Evolutionary conservation across 345 rosid genomes (phyloP), one percentile per base, ranked within the genome.

Genomic region (Nasturtium officinale): DNA sequence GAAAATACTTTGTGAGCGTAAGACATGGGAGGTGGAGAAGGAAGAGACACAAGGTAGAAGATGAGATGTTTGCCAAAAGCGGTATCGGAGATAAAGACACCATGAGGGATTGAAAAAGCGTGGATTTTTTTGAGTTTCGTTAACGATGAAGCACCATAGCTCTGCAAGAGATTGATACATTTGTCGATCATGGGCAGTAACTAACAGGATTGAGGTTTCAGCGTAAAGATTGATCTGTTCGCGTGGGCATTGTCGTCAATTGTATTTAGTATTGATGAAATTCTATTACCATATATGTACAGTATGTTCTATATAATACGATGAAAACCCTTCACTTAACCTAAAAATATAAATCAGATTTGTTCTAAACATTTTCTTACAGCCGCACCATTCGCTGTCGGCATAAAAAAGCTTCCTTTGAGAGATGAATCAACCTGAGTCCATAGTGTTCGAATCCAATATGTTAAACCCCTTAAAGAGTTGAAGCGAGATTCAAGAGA

Each of bases 101-200:
- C 97, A 47, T 72, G 83, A 51, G 89, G 85, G 77, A 90, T 78
- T 20, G 88, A 87, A 80, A 90, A 83, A 46, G 86, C 92, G 32
- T 90, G 96, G 67, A 89, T 76, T 80, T 89, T 86, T 64, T 75
- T 86, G 73, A 90, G 78, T 76, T 78, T 83, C 68, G 48, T 62
- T 9, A 68, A 20, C 40, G 96, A 90, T 33, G 90, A 67, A 30
- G 73, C 83, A 52, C 81, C 75, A 16, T 53, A 26, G 0, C 32
- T 75, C 30, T 87, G 88, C 66, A 90, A 20, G 35, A 87, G 89
- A 6, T 66, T 26, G 60, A 85, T 76, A 84, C 92, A 92, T 78
- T 68, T 86, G 15, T 77, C 73, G 61, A 84, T 70, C 54, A 82
- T 59, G 35, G 61, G 69, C 60, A 78, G 48, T 29, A 18, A 9